phyloP scores from a whole-genome alignment of 352 stramenopile species.

The Globisporangium echinulatum region DNA sequence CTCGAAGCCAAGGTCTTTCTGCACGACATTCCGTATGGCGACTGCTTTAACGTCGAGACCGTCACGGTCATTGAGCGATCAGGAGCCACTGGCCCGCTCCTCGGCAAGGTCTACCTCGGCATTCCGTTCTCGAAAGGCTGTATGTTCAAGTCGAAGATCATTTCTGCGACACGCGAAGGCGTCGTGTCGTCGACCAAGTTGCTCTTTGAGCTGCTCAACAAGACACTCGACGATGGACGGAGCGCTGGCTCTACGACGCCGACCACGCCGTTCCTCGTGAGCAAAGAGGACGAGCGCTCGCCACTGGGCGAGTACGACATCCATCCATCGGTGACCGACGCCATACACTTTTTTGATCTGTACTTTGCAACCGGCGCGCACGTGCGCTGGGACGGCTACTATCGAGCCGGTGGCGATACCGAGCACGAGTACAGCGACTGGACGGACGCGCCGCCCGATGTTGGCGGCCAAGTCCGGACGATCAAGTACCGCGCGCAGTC shows the following conservation, averaged over 20 bases:
- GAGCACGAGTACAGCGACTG: conserved; percentile 56
- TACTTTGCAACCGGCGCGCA: conserved; percentile 57
- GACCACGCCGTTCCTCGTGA: conserved; percentile 57
- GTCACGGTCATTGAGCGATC: conserved; percentile 49
- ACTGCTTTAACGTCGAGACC: conserved; percentile 80
- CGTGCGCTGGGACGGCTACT: conserved; percentile 42
- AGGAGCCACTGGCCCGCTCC: conserved; percentile 26
- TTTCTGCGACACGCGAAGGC: conserved; percentile 64
- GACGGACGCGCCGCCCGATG: conserved; percentile 44
- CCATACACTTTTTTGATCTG: conserved; percentile 63
- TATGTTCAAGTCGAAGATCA: conserved; percentile 89
- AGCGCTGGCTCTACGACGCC: conserved; percentile 14
- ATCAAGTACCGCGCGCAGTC: conserved; percentile 76
- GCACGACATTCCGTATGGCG: conserved; percentile 83
- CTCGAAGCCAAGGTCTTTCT: conserved; percentile 60
- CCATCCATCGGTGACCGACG: conserved; percentile 37
- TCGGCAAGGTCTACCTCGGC: conserved; percentile 60
- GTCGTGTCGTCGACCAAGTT: conserved; percentile 45
- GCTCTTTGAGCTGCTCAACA: conserved; percentile 60
- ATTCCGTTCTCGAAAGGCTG: conserved; percentile 86
- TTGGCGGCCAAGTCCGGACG: conserved; percentile 51
- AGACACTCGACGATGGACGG: conserved; percentile 23
- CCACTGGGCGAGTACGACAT: conserved; percentile 64
- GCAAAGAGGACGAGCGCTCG: conserved; percentile 61
- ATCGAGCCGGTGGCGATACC: conserved; percentile 56